These are phyloP conservation scores for Huntiella bhutanensis DNA, from an alignment of 2,329 filamentous ascomycete genomes.

Conservation along the genomic window DNA sequence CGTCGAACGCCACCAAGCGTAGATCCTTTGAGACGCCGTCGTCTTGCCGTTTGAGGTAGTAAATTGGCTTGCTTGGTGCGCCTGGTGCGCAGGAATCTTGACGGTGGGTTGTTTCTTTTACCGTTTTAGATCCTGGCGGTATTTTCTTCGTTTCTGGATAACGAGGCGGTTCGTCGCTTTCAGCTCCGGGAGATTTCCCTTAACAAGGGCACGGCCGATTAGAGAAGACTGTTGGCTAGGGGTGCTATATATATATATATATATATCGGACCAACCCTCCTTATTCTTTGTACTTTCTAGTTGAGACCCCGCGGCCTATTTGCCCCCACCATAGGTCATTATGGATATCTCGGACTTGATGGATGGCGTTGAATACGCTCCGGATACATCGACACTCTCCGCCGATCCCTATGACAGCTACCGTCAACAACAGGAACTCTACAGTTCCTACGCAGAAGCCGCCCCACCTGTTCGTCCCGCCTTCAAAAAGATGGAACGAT, in stretches of 20 bases:
- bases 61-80: no score
- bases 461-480: neutral
- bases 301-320: neutral
- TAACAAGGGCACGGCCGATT: neutral
- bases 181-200: neutral
- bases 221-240: neutral
- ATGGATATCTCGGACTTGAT: conserved; percentile 11
- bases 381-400: neutral
- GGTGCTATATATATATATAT: neutral
- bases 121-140: no score
- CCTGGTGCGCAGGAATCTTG: no score
- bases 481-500: conserved; percentile 10
- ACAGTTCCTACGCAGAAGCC: neutral
- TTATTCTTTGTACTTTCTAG: neutral
- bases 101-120: no score
- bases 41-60: no score
- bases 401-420: neutral
- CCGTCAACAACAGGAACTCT: neutral
- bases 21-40: no score
- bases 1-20: no score
- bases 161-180: neutral
- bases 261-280: neutral
- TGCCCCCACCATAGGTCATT: neutral
- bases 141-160: neutral
- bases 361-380: conserved; percentile 10